These are phyloP conservation scores for Lactuca saligna DNA, from an alignment of 129 eudicot genomes.

Conservation along the genomic window DNA sequence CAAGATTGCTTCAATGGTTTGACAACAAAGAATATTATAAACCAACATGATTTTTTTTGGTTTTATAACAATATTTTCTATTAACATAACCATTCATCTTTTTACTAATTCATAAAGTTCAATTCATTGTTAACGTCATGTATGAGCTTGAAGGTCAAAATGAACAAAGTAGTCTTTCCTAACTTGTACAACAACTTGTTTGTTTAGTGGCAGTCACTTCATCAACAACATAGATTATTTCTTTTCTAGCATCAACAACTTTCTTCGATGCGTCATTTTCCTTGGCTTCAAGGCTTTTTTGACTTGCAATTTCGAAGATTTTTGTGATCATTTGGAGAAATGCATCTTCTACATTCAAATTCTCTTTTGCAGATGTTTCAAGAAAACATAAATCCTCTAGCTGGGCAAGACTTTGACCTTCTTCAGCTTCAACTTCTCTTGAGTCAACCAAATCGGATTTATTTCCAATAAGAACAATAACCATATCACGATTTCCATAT, in stretches of 20 bases:
- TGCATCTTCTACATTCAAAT: conserved; percentile 75
- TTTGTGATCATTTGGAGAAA: conserved; percentile 70
- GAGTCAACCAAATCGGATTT: conserved; percentile 59
- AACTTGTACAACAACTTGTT: conserved; percentile 58
- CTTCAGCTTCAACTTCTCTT: conserved; percentile 54
- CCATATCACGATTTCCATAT: conserved; percentile 63
- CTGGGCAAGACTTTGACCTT: conserved; percentile 66
- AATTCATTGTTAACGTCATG: conserved; percentile 1
- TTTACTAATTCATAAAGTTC: neutral
- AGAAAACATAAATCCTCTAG: conserved; percentile 60
- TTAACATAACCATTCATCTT: neutral
- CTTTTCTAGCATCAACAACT: conserved; percentile 48
- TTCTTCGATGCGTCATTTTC: conserved; percentile 24
- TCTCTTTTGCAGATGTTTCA: conserved; percentile 83
- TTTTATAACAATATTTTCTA: neutral
- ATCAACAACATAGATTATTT: conserved; percentile 52
- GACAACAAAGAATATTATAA: no score
- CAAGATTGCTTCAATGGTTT: no score
- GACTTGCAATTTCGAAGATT: conserved; percentile 53
- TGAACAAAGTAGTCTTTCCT: neutral
- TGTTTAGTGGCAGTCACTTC: conserved; percentile 73
- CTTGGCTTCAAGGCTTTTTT: conserved; percentile 54
- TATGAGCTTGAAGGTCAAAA: conserved; percentile 8
- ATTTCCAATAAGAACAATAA: conserved; percentile 72
- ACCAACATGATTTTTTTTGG: no score